These are phyloP conservation scores for Gnaphalium uliginosum DNA, from an alignment of 129 eudicot genomes.

Conservation along the genomic window DNA sequence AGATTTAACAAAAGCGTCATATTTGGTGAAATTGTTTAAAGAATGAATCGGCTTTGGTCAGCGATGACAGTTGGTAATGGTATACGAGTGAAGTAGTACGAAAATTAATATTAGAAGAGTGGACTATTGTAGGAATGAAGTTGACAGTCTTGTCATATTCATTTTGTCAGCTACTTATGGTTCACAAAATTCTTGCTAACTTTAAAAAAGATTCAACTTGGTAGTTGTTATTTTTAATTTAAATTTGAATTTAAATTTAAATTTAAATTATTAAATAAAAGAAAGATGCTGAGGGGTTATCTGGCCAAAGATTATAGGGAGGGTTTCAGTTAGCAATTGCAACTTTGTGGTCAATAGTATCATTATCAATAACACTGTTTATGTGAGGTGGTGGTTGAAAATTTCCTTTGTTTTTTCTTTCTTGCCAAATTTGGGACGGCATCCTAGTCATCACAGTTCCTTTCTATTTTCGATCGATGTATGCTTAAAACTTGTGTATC, in stretches of 20 bases:
- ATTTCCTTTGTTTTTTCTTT: not conserved
- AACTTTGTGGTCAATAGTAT: conserved; percentile 16
- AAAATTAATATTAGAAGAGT: conserved; percentile 13
- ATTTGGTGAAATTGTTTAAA: not conserved
- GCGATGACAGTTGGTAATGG: not conserved
- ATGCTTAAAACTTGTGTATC: not conserved
- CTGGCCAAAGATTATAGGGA: conserved; percentile 13
- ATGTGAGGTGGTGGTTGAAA: conserved; percentile 29
- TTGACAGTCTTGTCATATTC: conserved; percentile 38
- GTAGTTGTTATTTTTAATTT: not conserved
- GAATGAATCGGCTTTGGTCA: not conserved
- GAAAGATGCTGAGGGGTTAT: conserved; percentile 8
- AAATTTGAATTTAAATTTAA: no score
- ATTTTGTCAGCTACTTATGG: conserved; percentile 25
- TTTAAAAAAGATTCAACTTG: conserved; percentile 24
- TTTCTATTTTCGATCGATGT: conserved; percentile 3
- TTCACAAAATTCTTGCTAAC: conserved; percentile 16
- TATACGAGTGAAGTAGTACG: conserved; percentile 17
- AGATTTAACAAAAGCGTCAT: conserved; percentile 20
- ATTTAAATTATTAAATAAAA: not conserved
- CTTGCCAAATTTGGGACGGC: conserved; percentile 34
- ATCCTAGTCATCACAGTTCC: conserved; percentile 26
- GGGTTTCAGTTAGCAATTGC: conserved; percentile 10
- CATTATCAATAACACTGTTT: conserved; percentile 8
- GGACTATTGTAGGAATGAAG: conserved; percentile 13